These are phyloP conservation scores for Geotrichum australiense DNA, from an alignment of 1,139 yeast genomes.

Conservation along the genomic window DNA sequence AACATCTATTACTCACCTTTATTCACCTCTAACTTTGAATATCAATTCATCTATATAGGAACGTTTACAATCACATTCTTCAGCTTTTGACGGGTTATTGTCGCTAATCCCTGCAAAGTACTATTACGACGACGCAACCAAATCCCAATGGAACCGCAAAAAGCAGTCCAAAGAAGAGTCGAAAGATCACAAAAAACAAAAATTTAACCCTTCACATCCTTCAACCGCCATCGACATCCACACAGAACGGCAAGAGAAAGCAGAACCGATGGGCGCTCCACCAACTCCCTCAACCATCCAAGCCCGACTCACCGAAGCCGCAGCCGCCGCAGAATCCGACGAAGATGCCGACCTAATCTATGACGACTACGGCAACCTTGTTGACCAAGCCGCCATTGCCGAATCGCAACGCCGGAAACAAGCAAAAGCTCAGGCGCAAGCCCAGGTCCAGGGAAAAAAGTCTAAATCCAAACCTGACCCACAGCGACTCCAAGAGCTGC, in stretches of 20 bases:
- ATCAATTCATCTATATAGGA: constrained; percentile 42
- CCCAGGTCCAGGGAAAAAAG: constrained; percentile 24
- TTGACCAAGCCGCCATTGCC: constrained; percentile 21
- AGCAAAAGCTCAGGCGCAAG: constrained; percentile 8
- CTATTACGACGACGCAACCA: constrained; percentile 64
- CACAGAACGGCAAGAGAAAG: constrained; percentile 28
- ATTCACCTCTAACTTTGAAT: no score
- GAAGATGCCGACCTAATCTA: constrained; percentile 49
- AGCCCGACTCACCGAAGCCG: constrained; percentile 10
- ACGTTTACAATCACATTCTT: constrained; percentile 73
- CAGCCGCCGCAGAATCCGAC: constrained; percentile 24
- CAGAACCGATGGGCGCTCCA: constrained; percentile 14
- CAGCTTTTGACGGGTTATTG: constrained; percentile 82
- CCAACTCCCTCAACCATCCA: constrained; percentile 16
- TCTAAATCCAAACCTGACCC: constrained; percentile 39
- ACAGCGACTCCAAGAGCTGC: constrained; percentile 49
- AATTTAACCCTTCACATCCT: constrained; percentile 63
- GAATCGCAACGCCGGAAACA: constrained; percentile 1
- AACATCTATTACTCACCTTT: neutral
- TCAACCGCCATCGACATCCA: constrained; percentile 62
- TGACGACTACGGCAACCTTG: constrained; percentile 73
- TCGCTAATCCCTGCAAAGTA: constrained; percentile 91
- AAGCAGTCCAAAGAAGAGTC: constrained; percentile 59
- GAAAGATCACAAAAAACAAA: constrained; percentile 55
- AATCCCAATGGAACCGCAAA: constrained; percentile 85